Conservation (phyloP, 306 rosid genomes). For the Morella rubra region DNA sequence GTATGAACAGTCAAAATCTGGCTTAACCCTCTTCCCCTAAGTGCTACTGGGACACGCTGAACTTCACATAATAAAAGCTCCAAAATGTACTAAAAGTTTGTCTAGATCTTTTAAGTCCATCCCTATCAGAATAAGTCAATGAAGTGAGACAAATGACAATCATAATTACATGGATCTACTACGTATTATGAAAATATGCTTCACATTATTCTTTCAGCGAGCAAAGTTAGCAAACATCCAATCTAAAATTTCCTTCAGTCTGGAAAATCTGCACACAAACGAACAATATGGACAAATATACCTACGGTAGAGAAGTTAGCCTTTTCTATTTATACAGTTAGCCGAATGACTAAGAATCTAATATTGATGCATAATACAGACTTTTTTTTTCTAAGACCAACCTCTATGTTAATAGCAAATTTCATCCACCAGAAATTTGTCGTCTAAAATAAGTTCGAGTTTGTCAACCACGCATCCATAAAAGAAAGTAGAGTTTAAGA, state of each 20-base stretch:
- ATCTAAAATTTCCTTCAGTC: neutral
- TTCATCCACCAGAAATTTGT: neutral
- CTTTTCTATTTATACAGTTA: too few species aligned
- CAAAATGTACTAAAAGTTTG: neutral
- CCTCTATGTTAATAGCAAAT: neutral
- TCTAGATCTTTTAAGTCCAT: neutral
- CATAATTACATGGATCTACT: neutral
- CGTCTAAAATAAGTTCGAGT: neutral
- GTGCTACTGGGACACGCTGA: neutral
- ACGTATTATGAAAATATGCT: neutral
- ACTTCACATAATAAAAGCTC: neutral
- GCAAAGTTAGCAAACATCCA: neutral
- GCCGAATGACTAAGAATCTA: neutral
- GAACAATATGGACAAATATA: too few species aligned
- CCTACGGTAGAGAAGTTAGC: neutral
- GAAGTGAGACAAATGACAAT: neutral
- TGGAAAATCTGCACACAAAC: neutral
- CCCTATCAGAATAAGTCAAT: neutral
- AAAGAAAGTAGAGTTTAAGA: too few species aligned
- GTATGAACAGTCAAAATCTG: neutral
- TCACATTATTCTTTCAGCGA: neutral
- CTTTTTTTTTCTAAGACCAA: too few species aligned
- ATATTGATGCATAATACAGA: neutral
- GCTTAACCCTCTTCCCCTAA: neutral
- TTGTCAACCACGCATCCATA: neutral